Evolutionary conservation across 1,284 basidiomycete genomes (phyloP).

Genomic region (Fomitopsis schrenkii): DNA sequence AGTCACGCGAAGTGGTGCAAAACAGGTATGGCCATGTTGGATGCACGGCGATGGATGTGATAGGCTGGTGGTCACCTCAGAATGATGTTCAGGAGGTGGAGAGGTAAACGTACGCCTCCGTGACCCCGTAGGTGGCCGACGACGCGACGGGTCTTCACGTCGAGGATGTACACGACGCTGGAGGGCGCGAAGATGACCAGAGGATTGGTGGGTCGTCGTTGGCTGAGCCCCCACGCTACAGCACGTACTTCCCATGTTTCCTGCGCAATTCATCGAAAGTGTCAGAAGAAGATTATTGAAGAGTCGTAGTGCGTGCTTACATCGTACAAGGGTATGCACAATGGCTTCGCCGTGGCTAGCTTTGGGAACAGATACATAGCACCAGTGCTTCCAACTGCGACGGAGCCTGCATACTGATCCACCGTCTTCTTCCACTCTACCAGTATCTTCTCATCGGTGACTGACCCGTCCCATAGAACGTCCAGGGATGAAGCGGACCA

Average conservation of each 20-base stretch:
- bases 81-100: conserved; percentile 3
- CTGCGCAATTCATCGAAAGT: neutral
- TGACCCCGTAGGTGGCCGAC: conserved; percentile 57
- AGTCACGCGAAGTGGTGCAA: conserved; percentile 67
- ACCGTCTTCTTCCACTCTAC: conserved; percentile 44
- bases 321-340: conserved; percentile 10
- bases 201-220: conserved; percentile 43
- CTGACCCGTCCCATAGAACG: conserved; percentile 43
- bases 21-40: conserved; percentile 52
- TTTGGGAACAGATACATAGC: conserved; percentile 35
- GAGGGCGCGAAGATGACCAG: conserved; percentile 49
- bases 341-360: conserved; percentile 11
- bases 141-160: conserved; percentile 35
- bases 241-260: conserved; percentile 9
- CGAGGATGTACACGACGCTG: conserved; percentile 50
- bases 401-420: conserved; percentile 41
- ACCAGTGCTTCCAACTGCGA: conserved; percentile 44
- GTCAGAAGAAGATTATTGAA: neutral
- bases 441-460: conserved; percentile 26
- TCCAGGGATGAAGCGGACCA: conserved; percentile 46
- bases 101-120: conserved; percentile 49
- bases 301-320: conserved; percentile 2
- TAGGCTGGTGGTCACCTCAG: conserved; percentile 37
- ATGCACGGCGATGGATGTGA: conserved; percentile 63
- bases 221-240: conserved; percentile 52